A percentile compares a stretch with the other conserved stretches of the same genome.
Evolutionary conservation across 1,284 basidiomycete genomes (phyloP).

Genomic region (Pterulicium gracile): DNA sequence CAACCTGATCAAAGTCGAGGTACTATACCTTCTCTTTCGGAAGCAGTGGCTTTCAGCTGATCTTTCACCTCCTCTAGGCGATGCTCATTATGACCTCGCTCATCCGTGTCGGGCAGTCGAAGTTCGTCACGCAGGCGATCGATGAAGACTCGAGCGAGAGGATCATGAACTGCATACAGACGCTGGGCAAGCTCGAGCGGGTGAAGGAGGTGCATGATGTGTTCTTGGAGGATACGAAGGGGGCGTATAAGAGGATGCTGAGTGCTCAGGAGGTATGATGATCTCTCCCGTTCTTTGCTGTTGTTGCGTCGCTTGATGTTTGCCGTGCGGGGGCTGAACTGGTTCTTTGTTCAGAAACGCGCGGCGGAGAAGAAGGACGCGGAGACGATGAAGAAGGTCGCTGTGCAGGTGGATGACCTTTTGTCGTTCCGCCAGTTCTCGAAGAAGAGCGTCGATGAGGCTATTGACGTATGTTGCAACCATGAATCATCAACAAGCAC

Average conservation of each 20-base stretch:
- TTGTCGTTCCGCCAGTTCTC: slow-evolving; percentile 91
- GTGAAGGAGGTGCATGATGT: slow-evolving; percentile 65
- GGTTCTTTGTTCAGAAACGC: slow-evolving; percentile 55
- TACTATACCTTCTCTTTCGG: slow-evolving; percentile 15
- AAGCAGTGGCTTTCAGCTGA: slow-evolving; percentile 3
- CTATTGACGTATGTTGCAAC: slow-evolving; percentile 62
- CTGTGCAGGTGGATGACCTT: slow-evolving; percentile 89
- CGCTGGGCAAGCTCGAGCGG: slow-evolving; percentile 69
- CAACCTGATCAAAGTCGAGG: slow-evolving; percentile 83
- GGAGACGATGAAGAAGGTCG: slow-evolving; percentile 63
- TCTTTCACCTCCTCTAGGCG: slow-evolving; percentile 34
- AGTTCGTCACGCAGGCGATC: slow-evolving; percentile 87
- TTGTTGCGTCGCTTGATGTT: slow-evolving; percentile 11
- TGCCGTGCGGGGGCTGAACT: neutral
- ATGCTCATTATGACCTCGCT: slow-evolving; percentile 99
- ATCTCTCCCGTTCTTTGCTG: neutral
- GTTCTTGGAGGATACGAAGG: slow-evolving; percentile 89
- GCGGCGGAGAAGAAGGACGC: slow-evolving; percentile 81
- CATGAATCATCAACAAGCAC: neutral
- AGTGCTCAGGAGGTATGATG: slow-evolving; percentile 72
- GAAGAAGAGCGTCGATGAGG: slow-evolving; percentile 78
- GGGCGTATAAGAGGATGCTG: slow-evolving; percentile 92
- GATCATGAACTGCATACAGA: slow-evolving; percentile 94
- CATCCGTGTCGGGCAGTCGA: slow-evolving; percentile 94
- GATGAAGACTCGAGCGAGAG: slow-evolving; percentile 98